Conservation (phyloP, 768 basidiomycete species). For the Auricularia cornea region DNA sequence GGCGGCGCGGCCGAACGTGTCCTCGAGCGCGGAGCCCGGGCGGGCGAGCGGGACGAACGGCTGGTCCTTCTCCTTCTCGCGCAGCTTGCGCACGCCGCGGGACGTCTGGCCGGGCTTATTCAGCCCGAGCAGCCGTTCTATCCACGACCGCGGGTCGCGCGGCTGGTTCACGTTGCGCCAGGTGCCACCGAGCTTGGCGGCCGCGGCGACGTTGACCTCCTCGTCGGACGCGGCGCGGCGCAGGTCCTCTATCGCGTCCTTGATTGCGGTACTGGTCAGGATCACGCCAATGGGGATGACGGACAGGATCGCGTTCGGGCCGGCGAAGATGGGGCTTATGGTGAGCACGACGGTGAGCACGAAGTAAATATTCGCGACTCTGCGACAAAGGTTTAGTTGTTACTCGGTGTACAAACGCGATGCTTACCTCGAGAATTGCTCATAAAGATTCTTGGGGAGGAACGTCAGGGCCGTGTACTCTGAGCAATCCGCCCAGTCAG, state of each 20-base stretch:
- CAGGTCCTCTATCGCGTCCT: constrained; percentile 94
- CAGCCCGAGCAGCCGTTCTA: constrained; percentile 62
- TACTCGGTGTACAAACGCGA: not conserved
- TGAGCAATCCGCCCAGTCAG: constrained; percentile 19
- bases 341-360: constrained; percentile 55
- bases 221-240: constrained; percentile 83
- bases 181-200: constrained; percentile 72
- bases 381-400: constrained; percentile 7
- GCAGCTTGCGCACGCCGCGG: constrained; percentile 75
- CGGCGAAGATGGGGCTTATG: constrained; percentile 91
- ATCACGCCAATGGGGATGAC: constrained; percentile 86
- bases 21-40: not conserved
- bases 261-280: constrained; percentile 80
- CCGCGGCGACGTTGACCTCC: constrained; percentile 89
- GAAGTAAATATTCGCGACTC: constrained; percentile 92
- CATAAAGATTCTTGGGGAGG: constrained; percentile 86
- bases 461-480: constrained; percentile 90
- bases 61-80: constrained; percentile 62
- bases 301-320: constrained; percentile 70
- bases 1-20: not conserved
- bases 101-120: constrained; percentile 69
- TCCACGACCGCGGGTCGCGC: constrained; percentile 63
- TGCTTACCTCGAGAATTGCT: constrained; percentile 78
- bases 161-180: constrained; percentile 91
- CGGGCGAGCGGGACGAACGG: not conserved